Percentiles rank a stretch among this genome's conserved stretches.
Evolutionary conservation across 805 yeast species (phyloP).

Genomic region (Cyberlindnera mississippiensis): DNA sequence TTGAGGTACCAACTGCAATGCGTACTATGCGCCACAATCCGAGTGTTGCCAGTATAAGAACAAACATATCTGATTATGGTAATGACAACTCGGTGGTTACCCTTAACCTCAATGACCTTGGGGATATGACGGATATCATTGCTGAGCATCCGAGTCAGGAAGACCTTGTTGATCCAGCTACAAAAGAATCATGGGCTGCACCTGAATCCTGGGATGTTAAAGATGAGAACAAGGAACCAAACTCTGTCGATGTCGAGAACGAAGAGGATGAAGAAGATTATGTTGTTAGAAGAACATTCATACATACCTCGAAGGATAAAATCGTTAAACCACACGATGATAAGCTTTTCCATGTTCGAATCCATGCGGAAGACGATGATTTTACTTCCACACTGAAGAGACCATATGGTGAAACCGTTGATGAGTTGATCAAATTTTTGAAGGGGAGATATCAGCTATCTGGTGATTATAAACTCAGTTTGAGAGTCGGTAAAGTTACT

Average conservation of each 20-base stretch:
- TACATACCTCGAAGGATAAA: constrained; percentile 23
- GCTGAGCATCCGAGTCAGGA: constrained; percentile 9
- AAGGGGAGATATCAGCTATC: constrained; percentile 72
- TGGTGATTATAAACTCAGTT: constrained; percentile 71
- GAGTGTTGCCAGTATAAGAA: constrained; percentile 16
- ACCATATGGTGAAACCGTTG: constrained; percentile 70
- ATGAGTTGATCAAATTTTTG: constrained; percentile 64
- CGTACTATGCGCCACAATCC: constrained; percentile 7
- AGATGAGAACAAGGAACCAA: constrained; percentile 20
- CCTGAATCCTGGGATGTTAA: constrained; percentile 65
- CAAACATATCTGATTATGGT: constrained; percentile 9
- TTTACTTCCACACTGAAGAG: constrained; percentile 79
- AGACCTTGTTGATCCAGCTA: constrained; percentile 4
- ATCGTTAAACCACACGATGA: constrained; percentile 25
- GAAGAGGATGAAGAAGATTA: constrained; percentile 37
- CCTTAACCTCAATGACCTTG: constrained; percentile 35
- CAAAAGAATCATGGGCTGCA: constrained; percentile 42
- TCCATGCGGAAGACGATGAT: constrained; percentile 79
- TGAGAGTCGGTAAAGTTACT: constrained; percentile 71
- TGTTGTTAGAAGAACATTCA: constrained; percentile 33
- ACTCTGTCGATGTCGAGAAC: constrained; percentile 27
- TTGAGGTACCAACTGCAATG: background rate
- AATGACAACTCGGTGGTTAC: constrained; percentile 37
- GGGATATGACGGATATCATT: constrained; percentile 50
- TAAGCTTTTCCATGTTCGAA: constrained; percentile 50